These are phyloP conservation scores for Neurospora tetraspora DNA, from an alignment of 495 filamentous ascomycete species.

Conservation along the genomic window DNA sequence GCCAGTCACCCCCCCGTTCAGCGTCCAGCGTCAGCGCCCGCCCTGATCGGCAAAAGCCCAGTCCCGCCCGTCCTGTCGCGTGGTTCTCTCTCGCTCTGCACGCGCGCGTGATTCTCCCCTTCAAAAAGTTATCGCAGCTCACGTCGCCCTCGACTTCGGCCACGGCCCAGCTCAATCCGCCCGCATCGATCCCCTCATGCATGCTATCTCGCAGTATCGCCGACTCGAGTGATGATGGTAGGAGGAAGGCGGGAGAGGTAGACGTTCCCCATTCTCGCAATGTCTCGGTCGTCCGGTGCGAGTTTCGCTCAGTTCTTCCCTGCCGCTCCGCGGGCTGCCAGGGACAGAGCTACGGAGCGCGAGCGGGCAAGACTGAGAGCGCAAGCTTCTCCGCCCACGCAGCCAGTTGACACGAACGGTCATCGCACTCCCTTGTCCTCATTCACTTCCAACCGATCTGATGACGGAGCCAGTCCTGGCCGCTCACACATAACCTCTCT, in stretches of 20 bases:
- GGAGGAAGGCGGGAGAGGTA: constrained; percentile 39
- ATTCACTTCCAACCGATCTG: constrained; percentile 5
- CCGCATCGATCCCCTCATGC: constrained; percentile 19
- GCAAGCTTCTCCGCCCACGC: constrained; percentile 22
- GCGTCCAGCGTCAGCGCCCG: constrained; percentile 5
- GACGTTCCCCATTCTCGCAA: constrained; percentile 38
- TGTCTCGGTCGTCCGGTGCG: constrained; percentile 70
- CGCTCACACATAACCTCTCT: constrained; percentile 5
- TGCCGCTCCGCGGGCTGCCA: constrained; percentile 57
- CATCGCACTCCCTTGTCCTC: constrained; percentile 9
- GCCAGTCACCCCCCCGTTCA: not conserved
- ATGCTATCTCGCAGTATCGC: constrained; percentile 30
- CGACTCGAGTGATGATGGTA: constrained; percentile 44
- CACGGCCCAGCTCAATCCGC: constrained; percentile 4
- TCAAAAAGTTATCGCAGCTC: not conserved
- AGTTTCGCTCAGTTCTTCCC: constrained; percentile 89
- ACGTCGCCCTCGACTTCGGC: not conserved
- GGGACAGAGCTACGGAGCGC: constrained; percentile 46
- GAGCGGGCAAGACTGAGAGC: constrained; percentile 30
- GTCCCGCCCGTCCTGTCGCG: constrained; percentile 13
- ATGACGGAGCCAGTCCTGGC: constrained; percentile 8
- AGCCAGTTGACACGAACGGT: constrained; percentile 14
- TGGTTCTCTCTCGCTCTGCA: constrained; percentile 9
- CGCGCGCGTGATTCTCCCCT: constrained; percentile 17
- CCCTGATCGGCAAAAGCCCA: constrained; percentile 13